Evolutionary conservation across 2,329 filamentous ascomycete genomes (phyloP).

Genomic region (Tolypocladium endophyticum): DNA sequence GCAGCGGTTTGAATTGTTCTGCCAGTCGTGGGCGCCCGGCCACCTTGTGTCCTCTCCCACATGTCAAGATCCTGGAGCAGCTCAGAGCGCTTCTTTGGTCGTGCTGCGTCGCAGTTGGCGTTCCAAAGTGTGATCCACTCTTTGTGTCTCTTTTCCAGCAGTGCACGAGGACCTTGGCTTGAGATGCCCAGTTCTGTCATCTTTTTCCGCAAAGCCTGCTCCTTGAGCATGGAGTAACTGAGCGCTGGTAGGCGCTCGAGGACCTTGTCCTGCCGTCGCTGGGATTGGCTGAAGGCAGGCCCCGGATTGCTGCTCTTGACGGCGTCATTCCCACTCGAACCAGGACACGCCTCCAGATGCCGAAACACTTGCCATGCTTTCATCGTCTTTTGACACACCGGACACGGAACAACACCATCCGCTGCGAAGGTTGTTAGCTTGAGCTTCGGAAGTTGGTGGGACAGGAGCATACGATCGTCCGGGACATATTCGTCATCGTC

Average conservation of each 20-base stretch:
- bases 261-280: slow-evolving; percentile 23
- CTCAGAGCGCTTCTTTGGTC: slow-evolving; percentile 59
- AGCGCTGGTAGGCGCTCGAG: slow-evolving; percentile 64
- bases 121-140: slow-evolving; percentile 98
- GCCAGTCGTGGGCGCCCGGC: slow-evolving; percentile 34
- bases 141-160: slow-evolving; percentile 70
- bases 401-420: slow-evolving; percentile 73
- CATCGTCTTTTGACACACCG: slow-evolving; percentile 71
- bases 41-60: slow-evolving; percentile 80
- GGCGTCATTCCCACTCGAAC: slow-evolving; percentile 10
- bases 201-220: slow-evolving; percentile 68
- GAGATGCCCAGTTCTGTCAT: slow-evolving; percentile 71
- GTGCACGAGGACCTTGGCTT: slow-evolving; percentile 51
- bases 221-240: slow-evolving; percentile 81
- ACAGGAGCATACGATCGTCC: slow-evolving; percentile 12
- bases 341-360: slow-evolving; percentile 63
- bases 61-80: slow-evolving; percentile 68
- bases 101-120: slow-evolving; percentile 81
- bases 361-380: slow-evolving; percentile 65
- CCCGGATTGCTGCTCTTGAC: not conserved
- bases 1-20: slow-evolving; percentile 25
- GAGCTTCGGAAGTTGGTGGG: not conserved
- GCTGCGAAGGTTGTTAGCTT: slow-evolving; percentile 23
- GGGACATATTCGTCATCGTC: slow-evolving; percentile 20
- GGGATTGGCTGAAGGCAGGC: slow-evolving; percentile 9